Evolutionary conservation across 2,329 filamentous ascomycete species (phyloP), one percentile per base, ranked within the genome.

Genomic region (Catunica adiposa): DNA sequence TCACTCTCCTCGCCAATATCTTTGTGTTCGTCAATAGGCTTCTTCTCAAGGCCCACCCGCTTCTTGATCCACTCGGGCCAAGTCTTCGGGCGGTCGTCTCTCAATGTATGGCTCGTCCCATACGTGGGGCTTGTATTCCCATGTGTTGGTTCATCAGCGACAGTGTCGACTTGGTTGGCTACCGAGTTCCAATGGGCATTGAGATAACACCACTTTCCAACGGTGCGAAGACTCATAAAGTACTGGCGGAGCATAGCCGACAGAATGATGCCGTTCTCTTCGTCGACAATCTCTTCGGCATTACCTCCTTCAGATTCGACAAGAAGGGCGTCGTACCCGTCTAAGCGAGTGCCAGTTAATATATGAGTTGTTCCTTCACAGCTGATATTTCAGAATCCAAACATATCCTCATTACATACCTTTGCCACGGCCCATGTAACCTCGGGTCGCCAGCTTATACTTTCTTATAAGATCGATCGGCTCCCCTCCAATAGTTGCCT

Each of bases 351-450:
- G 48, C 17, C n/a, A 20, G 25, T 51, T 51, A 20, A n/a, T n/a
- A n/a, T 22, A 15, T 23, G 8, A 14, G 9, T 23, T 50, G 22
- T 50, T 25, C 6, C 8, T 26, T 25, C 1, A n/a, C n/a, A n/a
- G n/a, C n/a, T n/a, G n/a, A n/a, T n/a, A n/a, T n/a, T n/a, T n/a
- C n/a, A 47, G 22, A 17, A 47, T 47, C 7, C 11, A 17, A 17
- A 22, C 37, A 25, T 34, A 34, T 34, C 29, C 11, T 34, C 29
- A 34, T 34, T 34, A 11, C 40, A 14, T 51, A 73, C 72, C 72
- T 67, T 90, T 92, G 20, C 89, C 89, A 37, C 86, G 78, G 3
- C 78, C 83, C 88, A 95, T 94, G 65, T 95, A 96, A 0, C 86
- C 88, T 56, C 89, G 73, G 0, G 89, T 96, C 7, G 83, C 84